Evolutionary conservation across 2,329 filamentous ascomycete species (phyloP).

Genomic region (Metarhizium album): DNA sequence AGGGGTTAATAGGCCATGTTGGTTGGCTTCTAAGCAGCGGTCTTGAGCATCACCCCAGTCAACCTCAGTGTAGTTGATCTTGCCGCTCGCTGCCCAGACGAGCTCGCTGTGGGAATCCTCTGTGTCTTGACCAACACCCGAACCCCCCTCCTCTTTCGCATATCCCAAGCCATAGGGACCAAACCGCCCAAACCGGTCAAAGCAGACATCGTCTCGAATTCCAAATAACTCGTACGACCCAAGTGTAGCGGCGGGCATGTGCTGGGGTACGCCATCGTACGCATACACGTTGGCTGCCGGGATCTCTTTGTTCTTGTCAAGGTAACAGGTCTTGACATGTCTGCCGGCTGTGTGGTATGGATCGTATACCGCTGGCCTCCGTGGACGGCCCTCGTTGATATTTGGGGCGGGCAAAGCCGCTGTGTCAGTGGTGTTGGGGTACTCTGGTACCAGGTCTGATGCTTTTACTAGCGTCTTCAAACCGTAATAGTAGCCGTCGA

Average conservation of each 20-base stretch:
- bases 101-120: conserved; percentile 56
- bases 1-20: conserved; percentile 42
- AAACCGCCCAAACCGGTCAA: conserved; percentile 75
- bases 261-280: conserved; percentile 60
- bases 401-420: conserved; percentile 24
- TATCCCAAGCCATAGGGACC: conserved; percentile 86
- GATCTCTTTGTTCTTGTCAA: conserved; percentile 48
- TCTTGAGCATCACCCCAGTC: conserved; percentile 46
- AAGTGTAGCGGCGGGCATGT: conserved; percentile 66
- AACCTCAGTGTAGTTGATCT: conserved; percentile 44
- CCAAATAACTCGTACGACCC: conserved; percentile 69
- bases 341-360: conserved; percentile 52
- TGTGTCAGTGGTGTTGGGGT: conserved; percentile 39
- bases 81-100: conserved; percentile 43
- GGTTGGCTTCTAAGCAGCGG: conserved; percentile 48
- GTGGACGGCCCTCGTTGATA: conserved; percentile 23
- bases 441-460: conserved; percentile 59
- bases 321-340: conserved; percentile 49
- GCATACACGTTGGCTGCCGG: conserved; percentile 53
- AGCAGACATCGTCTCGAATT: conserved; percentile 68
- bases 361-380: conserved; percentile 44
- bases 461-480: conserved; percentile 58
- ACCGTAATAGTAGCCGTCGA: conserved; percentile 72
- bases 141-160: conserved; percentile 58
- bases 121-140: conserved; percentile 59